phyloP scores from a whole-genome alignment of 1,284 basidiomycete genomes.

The Melampsora larici-populina region DNA sequence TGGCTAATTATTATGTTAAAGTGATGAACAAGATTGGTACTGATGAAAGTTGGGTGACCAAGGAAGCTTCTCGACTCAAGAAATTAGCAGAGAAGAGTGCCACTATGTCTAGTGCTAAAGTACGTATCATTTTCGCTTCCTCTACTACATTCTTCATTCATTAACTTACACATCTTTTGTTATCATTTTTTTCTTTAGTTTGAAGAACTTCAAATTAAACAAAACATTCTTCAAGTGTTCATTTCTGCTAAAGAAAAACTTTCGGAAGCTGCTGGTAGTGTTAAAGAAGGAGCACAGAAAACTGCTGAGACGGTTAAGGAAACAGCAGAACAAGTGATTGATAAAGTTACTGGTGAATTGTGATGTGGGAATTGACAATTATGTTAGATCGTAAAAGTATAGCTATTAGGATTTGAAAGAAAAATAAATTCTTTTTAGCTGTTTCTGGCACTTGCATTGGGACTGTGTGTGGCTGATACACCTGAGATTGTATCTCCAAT shows the following conservation, averaged over 20 bases:
- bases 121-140: not conserved
- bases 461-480: too few relatives aligned
- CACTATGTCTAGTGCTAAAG: slow-evolving; percentile 31
- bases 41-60: slow-evolving; percentile 29
- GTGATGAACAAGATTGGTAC: slow-evolving; percentile 26
- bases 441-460: too few relatives aligned
- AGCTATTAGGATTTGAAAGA: too few relatives aligned
- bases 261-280: not conserved
- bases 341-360: slow-evolving; percentile 36
- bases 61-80: slow-evolving; percentile 32
- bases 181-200: not conserved
- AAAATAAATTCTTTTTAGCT: too few relatives aligned
- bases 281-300: not conserved
- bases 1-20: slow-evolving; percentile 41
- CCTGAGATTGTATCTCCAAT: too few relatives aligned
- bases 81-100: slow-evolving; percentile 35
- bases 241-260: slow-evolving; percentile 7
- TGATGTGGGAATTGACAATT: not conserved
- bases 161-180: not conserved
- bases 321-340: slow-evolving; percentile 9
- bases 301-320: not conserved
- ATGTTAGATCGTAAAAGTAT: not conserved
- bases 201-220: slow-evolving; percentile 43
- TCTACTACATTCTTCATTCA: not conserved
- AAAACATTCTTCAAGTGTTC: slow-evolving; percentile 39